Evolutionary conservation across 495 filamentous ascomycete genomes (phyloP), one percentile per base, ranked within the genome.

Genomic region (Amniculicola lignicola): DNA sequence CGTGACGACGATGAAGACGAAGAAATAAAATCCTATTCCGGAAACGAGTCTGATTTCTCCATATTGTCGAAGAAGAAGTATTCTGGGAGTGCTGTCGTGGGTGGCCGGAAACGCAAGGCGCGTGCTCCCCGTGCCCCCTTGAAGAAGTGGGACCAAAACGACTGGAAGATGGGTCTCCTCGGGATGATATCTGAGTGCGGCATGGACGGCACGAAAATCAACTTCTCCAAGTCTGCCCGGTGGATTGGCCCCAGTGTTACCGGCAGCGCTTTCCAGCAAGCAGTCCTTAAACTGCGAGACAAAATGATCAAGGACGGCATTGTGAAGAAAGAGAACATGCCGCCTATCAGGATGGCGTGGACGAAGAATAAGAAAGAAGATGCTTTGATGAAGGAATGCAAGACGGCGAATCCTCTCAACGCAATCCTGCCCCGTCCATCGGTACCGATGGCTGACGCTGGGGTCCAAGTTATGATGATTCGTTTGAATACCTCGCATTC

Each of bases 161-260:
- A 59, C 29, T 52, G 39, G 38, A 53, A 46, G 39, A 39, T 21
- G 7, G 47, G 37, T 18, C 3, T 47, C 10, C 36, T 59, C 29
- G 46, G 47, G 22, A 45, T 59, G n/a, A 48, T 59, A 3, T 41
- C 27, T 14, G 55, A 40, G 15, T 59, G 55, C 29, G 55, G 55
- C 21, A 39, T 52, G 28, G 12, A 16, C 2, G 22, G 31, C 22
- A 10, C 40, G 19, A 3, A 21, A 3, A 47, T 59, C 22, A 47
- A 47, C 6, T 59, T 59, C 31, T 47, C 29, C 12, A 18, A 45
- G 35, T 40, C 41, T 5, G 55, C 55, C 4, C 21, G 43, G 39
- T 1, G 46, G 16, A 18, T 53, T 16, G 28, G 16, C 14, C 2
- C 16, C 12, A 42, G 6, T 2, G 31, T 22, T 29, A 33, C 54